These are phyloP conservation scores for Aspergillus neotritici DNA, from an alignment of 2,329 filamentous ascomycete species.

Conservation along the genomic window DNA sequence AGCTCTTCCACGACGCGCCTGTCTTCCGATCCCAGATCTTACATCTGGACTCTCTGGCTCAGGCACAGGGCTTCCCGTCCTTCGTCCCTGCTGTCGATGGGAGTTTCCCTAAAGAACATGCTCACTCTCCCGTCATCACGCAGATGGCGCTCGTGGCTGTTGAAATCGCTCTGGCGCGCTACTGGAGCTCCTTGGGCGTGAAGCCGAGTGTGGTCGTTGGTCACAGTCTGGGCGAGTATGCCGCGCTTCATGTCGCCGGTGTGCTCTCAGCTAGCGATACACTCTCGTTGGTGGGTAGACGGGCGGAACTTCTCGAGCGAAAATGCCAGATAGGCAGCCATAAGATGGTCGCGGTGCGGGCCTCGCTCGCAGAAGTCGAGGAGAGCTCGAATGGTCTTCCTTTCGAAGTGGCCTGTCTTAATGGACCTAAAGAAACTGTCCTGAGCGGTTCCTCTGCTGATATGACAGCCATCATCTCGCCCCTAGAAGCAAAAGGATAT, in stretches of 20 bases:
- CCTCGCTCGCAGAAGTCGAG: slow-evolving; percentile 37
- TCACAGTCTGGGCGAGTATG: slow-evolving; percentile 38
- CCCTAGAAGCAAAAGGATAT: slow-evolving; percentile 49
- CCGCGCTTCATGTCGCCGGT: slow-evolving; percentile 29
- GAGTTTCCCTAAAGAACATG: slow-evolving; percentile 35
- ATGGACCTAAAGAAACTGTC: slow-evolving; percentile 69
- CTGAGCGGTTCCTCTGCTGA: slow-evolving; percentile 58
- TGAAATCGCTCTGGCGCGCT: slow-evolving; percentile 36
- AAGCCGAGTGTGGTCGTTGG: slow-evolving; percentile 50
- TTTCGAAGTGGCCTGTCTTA: slow-evolving; percentile 63
- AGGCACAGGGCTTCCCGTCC: slow-evolving; percentile 20
- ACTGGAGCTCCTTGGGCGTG: slow-evolving; percentile 29
- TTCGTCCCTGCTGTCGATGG: slow-evolving; percentile 19
- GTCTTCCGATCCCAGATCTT: slow-evolving; percentile 20
- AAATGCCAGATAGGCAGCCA: slow-evolving; percentile 63
- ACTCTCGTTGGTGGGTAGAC: slow-evolving; percentile 62
- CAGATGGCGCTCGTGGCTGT: slow-evolving; percentile 37
- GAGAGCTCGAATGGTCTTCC: slow-evolving; percentile 30
- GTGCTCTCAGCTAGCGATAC: slow-evolving; percentile 32
- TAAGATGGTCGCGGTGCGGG: slow-evolving; percentile 57
- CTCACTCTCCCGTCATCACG: slow-evolving; percentile 9
- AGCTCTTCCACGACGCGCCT: slow-evolving; percentile 25
- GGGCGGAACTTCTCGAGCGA: slow-evolving; percentile 61
- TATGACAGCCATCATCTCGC: slow-evolving; percentile 49
- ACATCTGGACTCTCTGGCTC: slow-evolving; percentile 18